Evolutionary conservation across 202 grass and related monocot species (phyloP), one percentile per base, ranked within the genome.

Genomic region (Schoenoplectus tabernaemontani): DNA sequence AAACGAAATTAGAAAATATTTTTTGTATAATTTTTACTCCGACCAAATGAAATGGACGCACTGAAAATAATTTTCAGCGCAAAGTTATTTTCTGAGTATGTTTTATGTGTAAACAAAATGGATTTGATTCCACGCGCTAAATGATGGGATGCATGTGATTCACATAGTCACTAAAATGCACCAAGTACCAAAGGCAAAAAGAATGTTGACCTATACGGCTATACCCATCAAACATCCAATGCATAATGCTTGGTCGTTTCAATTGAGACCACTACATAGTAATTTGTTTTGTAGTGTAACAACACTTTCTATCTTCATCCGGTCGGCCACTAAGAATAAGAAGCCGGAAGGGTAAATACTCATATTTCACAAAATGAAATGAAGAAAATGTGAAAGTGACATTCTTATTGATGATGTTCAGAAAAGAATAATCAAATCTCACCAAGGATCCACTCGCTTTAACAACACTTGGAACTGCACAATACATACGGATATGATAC

Each of bases 341-440:
- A 19, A 59, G 43, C 17, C 19, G 16, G 28, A 28, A 28, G 28
- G 61, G 3, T 26, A 61, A 78, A 61, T 36, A 78, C n/a, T 9
- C n/a, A 78, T 6, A 32, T 3, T 46, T 42, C 37, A 26, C 17
- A 80, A 51, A 28, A 64, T 19, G 41, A 64, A 53, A 64, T 65
- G 28, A 51, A 28, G 28, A 28, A 28, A 80, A 75, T 30, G 23
- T 32, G 22, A 72, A 78, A 34, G 57, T 50, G 13, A 20, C 59
- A 65, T 65, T 80, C 24, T 80, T 80, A 65, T 80, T 80, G 47
- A 80, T 65, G 28, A 78, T 61, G 41, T 80, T 48, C 78, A 65
- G 59, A 50, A 79, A 80, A 56, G 71, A 75, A 80, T 80, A 80
- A 80, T 80, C 41, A 80, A 80, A 80, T 80, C 58, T 59, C 71